A percentile compares a stretch with the other conserved stretches of the same genome.
Evolutionary conservation across 2,329 filamentous ascomycete species (phyloP).

Genomic region (Xylariaceae sp.): DNA sequence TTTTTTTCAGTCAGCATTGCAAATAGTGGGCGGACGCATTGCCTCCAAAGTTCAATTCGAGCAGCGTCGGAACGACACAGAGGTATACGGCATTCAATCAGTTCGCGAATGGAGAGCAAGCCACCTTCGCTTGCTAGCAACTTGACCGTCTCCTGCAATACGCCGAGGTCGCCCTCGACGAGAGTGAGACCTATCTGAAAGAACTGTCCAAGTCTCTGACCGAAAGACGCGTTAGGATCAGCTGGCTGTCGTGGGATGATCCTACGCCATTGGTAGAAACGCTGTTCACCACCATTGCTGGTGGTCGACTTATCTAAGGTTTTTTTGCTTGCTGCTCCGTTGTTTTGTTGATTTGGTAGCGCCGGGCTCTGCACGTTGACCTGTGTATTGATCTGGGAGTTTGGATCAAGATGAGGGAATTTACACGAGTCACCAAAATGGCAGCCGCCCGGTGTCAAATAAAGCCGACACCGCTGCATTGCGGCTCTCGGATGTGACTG

Average conservation of each 20-base stretch:
- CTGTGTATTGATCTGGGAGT: not conserved
- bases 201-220: slow-evolving; percentile 9
- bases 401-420: not conserved
- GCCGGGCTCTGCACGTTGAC: not conserved
- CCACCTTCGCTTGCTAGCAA: slow-evolving; percentile 22
- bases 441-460: not conserved
- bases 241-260: not conserved
- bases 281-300: not conserved
- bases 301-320: too few species aligned
- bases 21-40: slow-evolving; percentile 24
- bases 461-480: not conserved
- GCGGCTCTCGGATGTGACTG: not conserved
- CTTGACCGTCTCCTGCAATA: slow-evolving; percentile 17
- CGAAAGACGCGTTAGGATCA: not conserved
- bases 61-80: slow-evolving; percentile 4
- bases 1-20: slow-evolving; percentile 23
- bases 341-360: not conserved
- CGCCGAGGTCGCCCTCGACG: slow-evolving; percentile 18
- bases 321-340: not conserved
- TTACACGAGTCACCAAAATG: not conserved
- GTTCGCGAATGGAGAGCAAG: slow-evolving; percentile 15
- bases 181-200: slow-evolving; percentile 21
- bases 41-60: slow-evolving; percentile 17
- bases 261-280: slow-evolving; percentile 2
- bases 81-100: slow-evolving; percentile 21